Percentiles rank a stretch among this genome's conserved stretches.
phyloP scores from a whole-genome alignment of 768 basidiomycete genomes.

The Termitomyces bulborhizus region DNA sequence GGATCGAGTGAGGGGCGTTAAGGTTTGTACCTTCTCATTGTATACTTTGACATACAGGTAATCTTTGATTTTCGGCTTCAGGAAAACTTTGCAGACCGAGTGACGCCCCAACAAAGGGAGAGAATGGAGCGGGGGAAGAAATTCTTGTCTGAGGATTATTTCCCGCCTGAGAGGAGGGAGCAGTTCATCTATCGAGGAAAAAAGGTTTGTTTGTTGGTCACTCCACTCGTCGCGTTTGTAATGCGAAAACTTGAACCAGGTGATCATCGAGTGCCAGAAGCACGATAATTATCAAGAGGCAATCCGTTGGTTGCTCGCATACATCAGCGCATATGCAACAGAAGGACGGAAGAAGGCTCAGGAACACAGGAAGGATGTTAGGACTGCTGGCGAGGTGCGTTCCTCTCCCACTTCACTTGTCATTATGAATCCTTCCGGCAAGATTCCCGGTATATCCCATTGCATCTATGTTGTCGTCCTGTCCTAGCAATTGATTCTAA shows the following conservation, averaged over 20 bases:
- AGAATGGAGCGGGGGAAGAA: constrained; percentile 52
- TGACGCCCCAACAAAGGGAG: constrained; percentile 68
- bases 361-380: constrained; percentile 16
- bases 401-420: background rate
- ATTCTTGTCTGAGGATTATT: constrained; percentile 76
- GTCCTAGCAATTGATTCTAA: background rate
- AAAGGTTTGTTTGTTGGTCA: constrained; percentile 52
- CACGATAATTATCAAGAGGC: constrained; percentile 86
- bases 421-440: background rate
- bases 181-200: constrained; percentile 92
- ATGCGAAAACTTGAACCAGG: constrained; percentile 27
- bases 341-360: constrained; percentile 33
- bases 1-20: constrained; percentile 28
- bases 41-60: constrained; percentile 8
- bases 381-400: constrained; percentile 21
- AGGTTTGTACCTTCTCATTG: constrained; percentile 28
- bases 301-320: constrained; percentile 65
- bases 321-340: constrained; percentile 54
- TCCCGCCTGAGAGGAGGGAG: constrained; percentile 86
- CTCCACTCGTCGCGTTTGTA: too few relatives aligned
- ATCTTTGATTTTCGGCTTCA: background rate
- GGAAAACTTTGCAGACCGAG: constrained; percentile 36
- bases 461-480: too few relatives aligned
- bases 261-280: constrained; percentile 87
- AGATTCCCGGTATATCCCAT: background rate